Base-by-base conservation (phyloP, 2,329 filamentous ascomycete genomes). In the Diaporthe australafricana region DNA sequence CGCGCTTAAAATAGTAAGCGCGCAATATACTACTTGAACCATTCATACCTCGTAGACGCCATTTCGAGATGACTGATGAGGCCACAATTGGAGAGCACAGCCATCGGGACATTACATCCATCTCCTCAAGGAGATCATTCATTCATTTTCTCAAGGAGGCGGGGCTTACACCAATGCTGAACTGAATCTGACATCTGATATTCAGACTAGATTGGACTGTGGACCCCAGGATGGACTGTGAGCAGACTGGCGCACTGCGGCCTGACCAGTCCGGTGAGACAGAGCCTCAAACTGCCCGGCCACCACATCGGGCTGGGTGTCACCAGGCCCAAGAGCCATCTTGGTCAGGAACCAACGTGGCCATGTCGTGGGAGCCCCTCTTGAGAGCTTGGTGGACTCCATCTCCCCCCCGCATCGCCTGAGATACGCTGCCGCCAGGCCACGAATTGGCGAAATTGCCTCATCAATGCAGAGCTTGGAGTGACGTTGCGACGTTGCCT, bases 241-340 rank as follows among this genome's bases (percentile, higher is more conserved):
- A 42, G 6, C 27, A 68, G 53, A 14, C 17, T 38, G 35, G 40
- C 52, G 38, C 66, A 47, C 52, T 55, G 66, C 66, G 50, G 65
- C 50, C 66, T 57, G 66, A 57, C 67, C 67, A 69, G 66, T 60
- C 22, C 48, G 17, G 30, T 66, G 69, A 67, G 27, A 57, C 60
- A 32, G 60, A 71, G 69, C 60, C 57, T 71, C 69, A 71, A 71
- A 71, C 69, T 55, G 62, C 69, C 62, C 50, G 60, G 69, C 40
- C 69, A 63, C 27, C 35, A 50, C 14, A 32, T 55, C 27, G 50
- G 69, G 57, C 42, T 48, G 53, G 30, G 42, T 48, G 53, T 16
- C 67, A 25, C 45, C 52, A 69, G 67, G 53, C 45, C 53, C 9
- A 45, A 35, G 45, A 38, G 38, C 52, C 52, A 47, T 27, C 53